Base-by-base conservation (phyloP, 2,329 filamentous ascomycete genomes). In the Paecilomyces sp. region DNA sequence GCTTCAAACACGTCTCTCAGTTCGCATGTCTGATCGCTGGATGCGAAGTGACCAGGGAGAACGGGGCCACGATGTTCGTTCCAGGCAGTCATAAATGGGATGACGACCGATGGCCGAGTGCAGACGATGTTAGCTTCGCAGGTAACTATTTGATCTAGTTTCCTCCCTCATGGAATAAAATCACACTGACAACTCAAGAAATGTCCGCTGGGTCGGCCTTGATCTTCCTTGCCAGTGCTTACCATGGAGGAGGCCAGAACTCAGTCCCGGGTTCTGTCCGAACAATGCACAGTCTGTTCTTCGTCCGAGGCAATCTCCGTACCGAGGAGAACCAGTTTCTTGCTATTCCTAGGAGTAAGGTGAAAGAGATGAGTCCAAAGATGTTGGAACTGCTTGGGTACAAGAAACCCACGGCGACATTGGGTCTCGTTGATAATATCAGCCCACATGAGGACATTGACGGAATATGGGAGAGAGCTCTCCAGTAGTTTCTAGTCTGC, bases 261-360 rank as follows among this genome's bases (percentile, higher is more conserved):
- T 62, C 63, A 0, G 58, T 67, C 12, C 65, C 65, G 0, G 64
- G 60, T n/a, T 60, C 58, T 15, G 55, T 67, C 7, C 68, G 72
- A 13, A 68, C 62, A 13, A 61, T 74, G 41, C 65, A 74, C 51
- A 64, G 70, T 7, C 52, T 73, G 4, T 73, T 74, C 61, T 73
- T 74, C 50, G 57, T 67, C 8, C 64, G 66, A 3, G 72, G 72
- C 0, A 66, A 61, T 41, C 55, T 72, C 7, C 65, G 72, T 11
- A 66, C 68, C 7, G 70, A 74, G 58, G 72, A 74, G 57, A 74
- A 74, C 57, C 72, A 74, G 58, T 72, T 73, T 41, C 57, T 74
- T 3, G 67, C 68, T 2, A 64, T 73, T 8, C 69, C 72, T 2
- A 54, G 66, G 3, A 72, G 69, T 50, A 70, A 67, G 51, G 68